Evolutionary conservation across 2,329 filamentous ascomycete species (phyloP).

Genomic region (Aschersonia sp.): DNA sequence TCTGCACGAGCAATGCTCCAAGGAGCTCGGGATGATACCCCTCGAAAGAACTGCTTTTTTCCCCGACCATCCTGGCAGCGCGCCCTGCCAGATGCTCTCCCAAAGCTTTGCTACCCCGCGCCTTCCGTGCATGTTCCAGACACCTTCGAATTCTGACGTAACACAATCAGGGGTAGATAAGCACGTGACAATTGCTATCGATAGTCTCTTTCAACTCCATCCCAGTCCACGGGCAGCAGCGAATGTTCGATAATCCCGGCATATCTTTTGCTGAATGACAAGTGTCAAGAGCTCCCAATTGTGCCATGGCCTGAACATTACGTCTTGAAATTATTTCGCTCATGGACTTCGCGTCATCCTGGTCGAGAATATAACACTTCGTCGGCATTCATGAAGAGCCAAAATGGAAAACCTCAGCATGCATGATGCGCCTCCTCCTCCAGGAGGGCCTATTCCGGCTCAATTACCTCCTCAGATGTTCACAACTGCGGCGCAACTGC

Average conservation of each 20-base stretch:
- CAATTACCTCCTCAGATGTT: slow-evolving; percentile 93
- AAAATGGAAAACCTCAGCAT: slow-evolving; percentile 40
- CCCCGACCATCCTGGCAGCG: background rate
- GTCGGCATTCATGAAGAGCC: slow-evolving; percentile 10
- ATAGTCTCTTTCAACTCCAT: background rate
- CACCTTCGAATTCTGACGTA: background rate
- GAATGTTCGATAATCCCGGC: no score
- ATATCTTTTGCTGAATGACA: background rate
- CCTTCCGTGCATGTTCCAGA: slow-evolving; percentile 4
- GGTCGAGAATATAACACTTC: background rate
- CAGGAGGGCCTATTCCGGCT: slow-evolving; percentile 23
- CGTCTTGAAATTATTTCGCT: background rate
- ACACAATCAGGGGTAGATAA: background rate
- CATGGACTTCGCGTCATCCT: background rate
- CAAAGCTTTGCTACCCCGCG: background rate
- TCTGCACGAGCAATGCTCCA: no score
- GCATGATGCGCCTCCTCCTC: slow-evolving; percentile 29
- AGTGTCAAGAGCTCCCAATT: no score
- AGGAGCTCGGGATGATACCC: no score
- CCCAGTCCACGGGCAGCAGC: background rate
- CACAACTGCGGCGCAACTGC: slow-evolving; percentile 85
- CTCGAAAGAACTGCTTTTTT: background rate
- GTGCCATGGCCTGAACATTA: no score
- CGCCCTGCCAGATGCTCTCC: background rate
- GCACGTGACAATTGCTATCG: slow-evolving; percentile 3